phyloP scores from a whole-genome alignment of 2,329 filamentous ascomycete species.

The Thelonectria rubi region DNA sequence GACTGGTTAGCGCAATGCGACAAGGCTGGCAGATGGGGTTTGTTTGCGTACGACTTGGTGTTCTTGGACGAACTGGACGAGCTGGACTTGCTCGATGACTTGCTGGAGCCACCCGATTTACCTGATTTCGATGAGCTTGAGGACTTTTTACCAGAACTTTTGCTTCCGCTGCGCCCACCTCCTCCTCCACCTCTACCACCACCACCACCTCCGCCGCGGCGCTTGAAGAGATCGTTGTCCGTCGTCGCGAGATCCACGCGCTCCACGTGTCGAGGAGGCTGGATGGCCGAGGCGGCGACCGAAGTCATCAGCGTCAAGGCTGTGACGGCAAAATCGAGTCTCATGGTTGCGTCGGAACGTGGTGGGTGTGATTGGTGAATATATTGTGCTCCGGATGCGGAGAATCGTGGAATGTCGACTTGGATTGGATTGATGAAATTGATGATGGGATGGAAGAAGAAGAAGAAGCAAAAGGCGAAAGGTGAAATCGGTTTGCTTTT shows the following conservation, averaged over 20 bases:
- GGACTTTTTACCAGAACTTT: slow-evolving; percentile 33
- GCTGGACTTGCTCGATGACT: slow-evolving; percentile 24
- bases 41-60: slow-evolving; percentile 19
- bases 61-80: slow-evolving; percentile 1
- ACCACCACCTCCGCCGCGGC: slow-evolving; percentile 67
- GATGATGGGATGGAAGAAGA: not conserved
- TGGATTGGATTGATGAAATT: not conserved
- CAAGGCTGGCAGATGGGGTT: too few species aligned
- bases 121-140: slow-evolving; percentile 29
- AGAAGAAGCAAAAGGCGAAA: not conserved
- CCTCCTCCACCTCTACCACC: slow-evolving; percentile 55
- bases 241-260: slow-evolving; percentile 37
- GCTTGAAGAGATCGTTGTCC: slow-evolving; percentile 63
- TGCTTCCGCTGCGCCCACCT: slow-evolving; percentile 36
- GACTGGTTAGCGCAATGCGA: slow-evolving; percentile 8
- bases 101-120: slow-evolving; percentile 23
- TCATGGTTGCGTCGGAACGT: slow-evolving; percentile 41
- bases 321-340: slow-evolving; percentile 43
- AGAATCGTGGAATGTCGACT: slow-evolving; percentile 27
- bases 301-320: slow-evolving; percentile 44
- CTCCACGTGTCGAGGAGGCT: slow-evolving; percentile 37
- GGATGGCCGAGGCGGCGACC: slow-evolving; percentile 38
- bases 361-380: not conserved
- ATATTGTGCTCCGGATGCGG: not conserved
- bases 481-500: not conserved